Base-by-base conservation (phyloP, 306 rosid species). In the Cicer arietinum region DNA sequence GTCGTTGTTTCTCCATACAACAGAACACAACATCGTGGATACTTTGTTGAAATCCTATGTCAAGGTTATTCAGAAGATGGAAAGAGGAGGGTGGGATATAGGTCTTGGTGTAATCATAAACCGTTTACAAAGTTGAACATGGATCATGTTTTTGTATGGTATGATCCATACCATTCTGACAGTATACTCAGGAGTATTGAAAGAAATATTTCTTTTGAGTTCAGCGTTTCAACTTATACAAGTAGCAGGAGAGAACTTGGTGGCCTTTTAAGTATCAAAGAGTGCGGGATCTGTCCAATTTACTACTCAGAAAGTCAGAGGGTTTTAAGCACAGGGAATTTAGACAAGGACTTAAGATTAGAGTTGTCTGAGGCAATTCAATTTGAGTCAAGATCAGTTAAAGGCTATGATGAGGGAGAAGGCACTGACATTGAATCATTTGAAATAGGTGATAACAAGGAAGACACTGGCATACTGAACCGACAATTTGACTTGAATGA, bases 101-200 rank as follows among this genome's bases (percentile, higher is more conserved):
- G 0, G 14, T 16, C 66, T 18, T 7, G 2, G 11, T 40, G 13
- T 41, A 3, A 14, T 58, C 20, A 5, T 58, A 9, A 56, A 25
- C 35, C 10, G 6, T 14, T 25, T n/a, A 1, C n/a, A 8, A 10
- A 47, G 18, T 47, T 60, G 39, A 48, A n/a, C 3, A 37, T 39
- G n/a, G 76, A 69, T 68, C 48, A 77, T 59, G 70, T 77, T 68
- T 59, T 18, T 72, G 6, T 43, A 6, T 78, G 82, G 82, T 71
- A 70, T 48, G 71, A 78, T 78, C 81, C 71, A 30, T 65, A 59
- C 47, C 48, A 10, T 16, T 78, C 20, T 69, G 81, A 69, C 41
- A 41, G 8, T 20, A 71, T 71, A 40, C n/a, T 10, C 9, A 1
- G 53, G 7, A 54, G 9, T 12, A 1, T 5, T 54, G 51, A 17